Base-by-base conservation (phyloP, 2,329 filamentous ascomycete species). In the Emydomyces testavorans region DNA sequence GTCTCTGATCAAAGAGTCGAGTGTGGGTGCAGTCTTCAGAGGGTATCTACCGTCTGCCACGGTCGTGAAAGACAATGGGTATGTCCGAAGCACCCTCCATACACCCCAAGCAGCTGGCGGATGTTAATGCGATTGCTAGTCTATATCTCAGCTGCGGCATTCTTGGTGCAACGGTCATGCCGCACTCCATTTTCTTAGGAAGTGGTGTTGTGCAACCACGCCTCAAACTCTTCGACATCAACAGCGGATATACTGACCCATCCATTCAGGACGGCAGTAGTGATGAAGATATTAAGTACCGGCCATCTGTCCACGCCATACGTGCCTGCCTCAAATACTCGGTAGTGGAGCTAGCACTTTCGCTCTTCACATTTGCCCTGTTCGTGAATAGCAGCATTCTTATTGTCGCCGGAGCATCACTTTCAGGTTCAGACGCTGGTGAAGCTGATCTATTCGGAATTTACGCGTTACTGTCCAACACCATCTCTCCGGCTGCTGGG, bases 371-470 rank as follows among this genome's bases (percentile, higher is more conserved):
- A 0, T 89, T 90, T 61, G 85, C 85, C 0, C 74, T 92, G 2
- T 92, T 92, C 58, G 83, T 90, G 58, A 92, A 92, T 68, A 84
- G 79, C 46, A 76, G 85, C 29, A 90, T 92, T 57, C 73, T 92
- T 11, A 87, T 92, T 56, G 81, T 88, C 10, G 82, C 88, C 0
- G 88, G 87, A 20, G 79, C 85, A 0, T 82, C 83, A 0, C 74
- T 94, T 0, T 65, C 74, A 2, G 76, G 76, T 34, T 61, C 73
- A 0, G 73, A 76, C 2, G 83, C 83, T 1, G 67, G 73, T 5
- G 71, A 78, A 37, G 85, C 85, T 1, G 82, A 92, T 59, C 81
- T 94, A 34, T 94, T 93, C 59, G 80, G 79, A 29, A 94, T 94
- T 56, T 82, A 94, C 65, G 65, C 73, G 31, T 71, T 94, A 2